Evolutionary conservation across 768 basidiomycete genomes (phyloP), one percentile per base, ranked within the genome.

Genomic region (Suillus tomentosus): DNA sequence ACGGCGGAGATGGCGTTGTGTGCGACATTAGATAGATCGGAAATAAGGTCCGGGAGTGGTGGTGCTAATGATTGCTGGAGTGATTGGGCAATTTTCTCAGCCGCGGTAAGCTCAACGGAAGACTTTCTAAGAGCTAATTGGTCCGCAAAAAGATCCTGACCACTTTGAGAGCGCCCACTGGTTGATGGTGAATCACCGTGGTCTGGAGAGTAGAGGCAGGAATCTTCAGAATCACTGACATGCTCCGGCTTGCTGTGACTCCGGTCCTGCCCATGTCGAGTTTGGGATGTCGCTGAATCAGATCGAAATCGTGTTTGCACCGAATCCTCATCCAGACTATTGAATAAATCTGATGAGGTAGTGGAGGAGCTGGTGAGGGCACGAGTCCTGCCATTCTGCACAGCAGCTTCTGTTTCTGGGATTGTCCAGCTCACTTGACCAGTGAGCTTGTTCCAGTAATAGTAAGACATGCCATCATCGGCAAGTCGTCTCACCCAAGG

Each of bases 401-500:
- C 64, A 51, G 65, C 27, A 60, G 64, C 63, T 22, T 76, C 69
- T 19, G 66, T 65, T 63, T 87, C 87, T 47, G 91, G 92, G 40
- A 84, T 78, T 7, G 85, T 86, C 92, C 89, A 92, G 62, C 85
- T 86, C 17, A 88, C 79, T 60, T 84, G 78, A 15, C 90, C 89
- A 64, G 88, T 88, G 27, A 82, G 70, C 66, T 82, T 87, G 80
- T 96, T 95, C 74, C 83, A 74, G 74, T 91, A 95, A 71, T 85
- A 93, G 73, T 91, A 92, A 3, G 90, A 85, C 77, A 85, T 79
- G 42, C 92, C 92, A 68, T 95, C 94, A 70, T 94, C 92, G 27
- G 90, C 90, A 53, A 94, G 80, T 62, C 86, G 86, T 70, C 85
- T 85, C 24, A 88, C 79, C 95, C 95, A 96, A n/a, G 89, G 90